Base-by-base conservation (phyloP, 2,329 filamentous ascomycete genomes). In the Pyrenophora tritici-repentis region DNA sequence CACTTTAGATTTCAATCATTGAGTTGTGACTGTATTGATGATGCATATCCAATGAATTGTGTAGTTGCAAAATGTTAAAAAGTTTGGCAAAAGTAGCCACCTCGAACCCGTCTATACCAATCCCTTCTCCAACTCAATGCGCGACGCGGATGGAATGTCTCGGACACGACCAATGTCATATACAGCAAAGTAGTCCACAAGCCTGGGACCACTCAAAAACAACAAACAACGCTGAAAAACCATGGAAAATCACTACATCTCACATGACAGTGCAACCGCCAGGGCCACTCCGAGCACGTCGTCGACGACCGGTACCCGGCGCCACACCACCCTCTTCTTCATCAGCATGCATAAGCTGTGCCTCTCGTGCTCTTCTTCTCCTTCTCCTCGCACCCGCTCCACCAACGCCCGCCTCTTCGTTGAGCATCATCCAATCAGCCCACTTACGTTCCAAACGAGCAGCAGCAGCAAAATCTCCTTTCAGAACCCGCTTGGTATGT, bases 371-470 rank as follows among this genome's bases (percentile, higher is more conserved):
- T 52, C 92, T 81, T 42, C 91, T 82, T 57, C 91, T 80, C 51
- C 92, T 79, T 45, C 91, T 80, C 46, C 91, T 81, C 2, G 82
- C 78, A 5, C 88, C 86, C 1, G 68, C 62, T 2, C 87, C 90
- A 2, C 77, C 79, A 2, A 83, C 83, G 2, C 87, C 89, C 0
- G 89, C 90, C 70, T 97, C 93, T 72, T 96, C 91, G 42, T 84
- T 89, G 13, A 90, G 86, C 76, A 95, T 90, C 91, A 97, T 97
- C 72, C 91, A 96, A 47, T 95, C 89, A 0, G 88, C 88, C 93
- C 93, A 97, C 71, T 93, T 95, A 58, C 86, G 82, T 78, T 96
- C 92, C 16, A 97, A 79, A n/a, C 90, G 80, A 32, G 81, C 81
- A 0, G 94, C 94, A 1, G 89, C 82, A 0, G 81, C 78, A 51